Conservation (phyloP, 352 stramenopile species). For the Hyaloperonospora arabidopsidis region DNA sequence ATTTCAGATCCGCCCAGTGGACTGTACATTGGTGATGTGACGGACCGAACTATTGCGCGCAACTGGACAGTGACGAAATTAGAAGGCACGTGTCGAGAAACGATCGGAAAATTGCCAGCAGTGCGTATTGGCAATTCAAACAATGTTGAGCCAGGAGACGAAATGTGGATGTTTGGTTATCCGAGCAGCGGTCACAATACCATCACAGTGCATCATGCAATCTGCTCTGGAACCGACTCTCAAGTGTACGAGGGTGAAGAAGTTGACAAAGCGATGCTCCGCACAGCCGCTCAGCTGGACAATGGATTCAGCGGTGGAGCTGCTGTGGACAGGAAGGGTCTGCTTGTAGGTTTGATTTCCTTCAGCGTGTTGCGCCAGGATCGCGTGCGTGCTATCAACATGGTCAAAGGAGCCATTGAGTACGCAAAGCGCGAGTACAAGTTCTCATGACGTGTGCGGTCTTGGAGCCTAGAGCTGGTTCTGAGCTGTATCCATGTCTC, state of each 20-base stretch:
- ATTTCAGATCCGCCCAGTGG: slow-evolving; percentile 79
- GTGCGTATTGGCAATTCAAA: slow-evolving; percentile 84
- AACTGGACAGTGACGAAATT: slow-evolving; percentile 81
- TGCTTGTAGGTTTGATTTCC: slow-evolving; percentile 79
- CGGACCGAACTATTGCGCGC: slow-evolving; percentile 75
- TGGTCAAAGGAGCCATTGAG: slow-evolving; percentile 83
- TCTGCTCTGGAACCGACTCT: slow-evolving; percentile 82
- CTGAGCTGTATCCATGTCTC: slow-evolving; percentile 8
- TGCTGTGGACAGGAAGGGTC: slow-evolving; percentile 79
- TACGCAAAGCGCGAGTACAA: slow-evolving; percentile 73
- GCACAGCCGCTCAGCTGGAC: slow-evolving; percentile 75
- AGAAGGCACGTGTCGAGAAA: slow-evolving; percentile 58
- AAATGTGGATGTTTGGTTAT: slow-evolving; percentile 89
- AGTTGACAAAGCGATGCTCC: slow-evolving; percentile 81
- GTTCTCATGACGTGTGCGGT: slow-evolving; percentile 35
- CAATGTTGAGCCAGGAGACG: slow-evolving; percentile 80
- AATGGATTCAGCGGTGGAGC: slow-evolving; percentile 82
- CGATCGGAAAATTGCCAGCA: slow-evolving; percentile 64
- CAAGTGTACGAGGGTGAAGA: slow-evolving; percentile 81
- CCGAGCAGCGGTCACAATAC: slow-evolving; percentile 85
- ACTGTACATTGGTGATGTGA: slow-evolving; percentile 85
- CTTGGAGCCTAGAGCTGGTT: too few relatives aligned
- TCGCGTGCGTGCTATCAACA: slow-evolving; percentile 82
- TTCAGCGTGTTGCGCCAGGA: slow-evolving; percentile 83
- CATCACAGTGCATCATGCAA: slow-evolving; percentile 85